Evolutionary conservation across 495 filamentous ascomycete genomes (phyloP), one percentile per base, ranked within the genome.

Genomic region (Hypoxylon rickii): DNA sequence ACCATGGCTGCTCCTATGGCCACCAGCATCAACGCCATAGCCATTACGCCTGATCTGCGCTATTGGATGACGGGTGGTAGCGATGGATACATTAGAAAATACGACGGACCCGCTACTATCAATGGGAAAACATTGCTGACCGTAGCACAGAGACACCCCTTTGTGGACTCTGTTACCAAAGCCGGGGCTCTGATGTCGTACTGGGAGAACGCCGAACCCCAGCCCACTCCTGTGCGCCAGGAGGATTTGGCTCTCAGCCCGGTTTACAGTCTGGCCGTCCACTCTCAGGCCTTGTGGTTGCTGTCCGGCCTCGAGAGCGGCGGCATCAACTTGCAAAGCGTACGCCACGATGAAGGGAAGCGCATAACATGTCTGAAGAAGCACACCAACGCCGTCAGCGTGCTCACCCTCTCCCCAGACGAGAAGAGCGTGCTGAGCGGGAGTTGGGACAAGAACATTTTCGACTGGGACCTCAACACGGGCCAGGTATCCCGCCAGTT

Each of bases 101-200:
- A 90, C 74, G 93, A 99, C 72, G 96, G 95, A 81, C 85, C 89
- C 36, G 92, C 89, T 12, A 96, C 94, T 7, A 91, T 91, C 54
- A 99, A 99, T 69, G 91, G 90, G 57, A 96, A 96, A 70, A 83
- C 89, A 24, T 87, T 92, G 70, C 76, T 99, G 60, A 99, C 94
- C 0, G 94, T 99, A 6, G 94, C 94, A 33, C 94, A 99, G 74
- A 76, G 89, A 42, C 94, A 99, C 73, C 94, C 95, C 0, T 99
- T 97, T 61, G 94, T 99, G 26, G 94, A 99, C 66, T 96, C 89
- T 57, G 94, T 99, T 12, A 88, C 90, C 32, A 97, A 97, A 69
- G 92, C 92, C 10, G 94, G 93, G 1, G 84, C 96, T 12, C 72
- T 97, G 44, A 83, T 96, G 81, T 94, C 87, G 64, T 98, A 97